Evolutionary conservation across 1,284 basidiomycete species (phyloP), one percentile per base, ranked within the genome.

Genomic region (Cystobasidium slooffiae): DNA sequence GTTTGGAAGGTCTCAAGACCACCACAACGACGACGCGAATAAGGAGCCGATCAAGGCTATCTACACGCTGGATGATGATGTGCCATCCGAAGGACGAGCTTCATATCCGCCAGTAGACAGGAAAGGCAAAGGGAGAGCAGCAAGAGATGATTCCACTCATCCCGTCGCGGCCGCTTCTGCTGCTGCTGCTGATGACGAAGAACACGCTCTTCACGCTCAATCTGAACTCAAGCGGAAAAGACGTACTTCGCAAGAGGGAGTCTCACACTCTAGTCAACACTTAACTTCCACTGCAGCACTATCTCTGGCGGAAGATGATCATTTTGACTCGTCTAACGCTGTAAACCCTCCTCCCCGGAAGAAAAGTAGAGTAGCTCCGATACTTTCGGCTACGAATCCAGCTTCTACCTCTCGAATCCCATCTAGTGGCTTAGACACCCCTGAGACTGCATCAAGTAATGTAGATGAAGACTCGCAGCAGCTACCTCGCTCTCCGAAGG

Each of bases 51-150:
- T 66, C 31, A 66, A 52, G n/a, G 64, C 64, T 39, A 22, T 66
- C 47, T 66, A 66, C 37, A 14, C 64, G 22, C 47, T 66, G 31
- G 64, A 66, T 43, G 64, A 6, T 7, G 49, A 66, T 14, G 37
- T 22, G 44, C 8, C 12, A 3, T 24, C 6, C 14, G 3, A 22
- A 41, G 16, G 20, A 20, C 53, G 9, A 55, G n/a, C 53, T 10
- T 9, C 24, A 61, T 31, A 31, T 39, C 39, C 5, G 39, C 18
- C 6, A 66, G 20, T 53, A 12, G 63, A 66, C 43, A 43, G 64
- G n/a, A 66, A 66, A 47, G 64, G 64, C 22, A 66, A 66, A 66
- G 64, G 64, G 3, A 66, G n/a, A 53, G 64, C 64, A 53, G 64
- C 64, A 10, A 55, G 9, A 43, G 24, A 39, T 14, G 49, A 51